Evolutionary conservation across 352 stramenopile species (phyloP).

Genomic region (Globisporangium nodosum): DNA sequence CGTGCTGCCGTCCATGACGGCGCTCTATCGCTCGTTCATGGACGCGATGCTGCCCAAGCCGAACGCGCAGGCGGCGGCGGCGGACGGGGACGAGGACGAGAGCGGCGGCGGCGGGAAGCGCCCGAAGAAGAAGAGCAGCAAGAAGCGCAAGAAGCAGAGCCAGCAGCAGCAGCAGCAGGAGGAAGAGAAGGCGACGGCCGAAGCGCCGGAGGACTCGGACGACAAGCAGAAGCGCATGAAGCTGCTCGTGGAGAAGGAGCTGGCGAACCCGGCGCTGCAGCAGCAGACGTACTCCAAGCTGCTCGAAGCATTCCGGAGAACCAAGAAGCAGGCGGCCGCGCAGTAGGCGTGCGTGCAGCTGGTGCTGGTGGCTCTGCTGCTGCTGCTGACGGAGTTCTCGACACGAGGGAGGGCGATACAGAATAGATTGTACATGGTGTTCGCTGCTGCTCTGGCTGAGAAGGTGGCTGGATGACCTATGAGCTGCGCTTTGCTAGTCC

Average conservation of each 20-base stretch:
- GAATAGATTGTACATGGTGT: constrained; percentile 21
- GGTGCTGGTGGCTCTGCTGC: neutral
- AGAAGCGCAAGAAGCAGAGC: constrained; percentile 51
- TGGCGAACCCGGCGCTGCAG: constrained; percentile 45
- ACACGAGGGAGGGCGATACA: neutral
- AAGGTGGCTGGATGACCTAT: neutral
- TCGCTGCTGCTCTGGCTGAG: neutral
- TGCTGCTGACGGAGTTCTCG: neutral
- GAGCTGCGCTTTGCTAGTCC: constrained; percentile 22
- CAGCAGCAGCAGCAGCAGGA: constrained; percentile 10
- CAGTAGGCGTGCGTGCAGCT: constrained; percentile 2
- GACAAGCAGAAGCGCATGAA: constrained; percentile 59
- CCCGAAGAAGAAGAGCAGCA: constrained; percentile 45
- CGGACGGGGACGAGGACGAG: neutral
- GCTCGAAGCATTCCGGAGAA: constrained; percentile 58
- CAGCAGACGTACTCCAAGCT: constrained; percentile 71
- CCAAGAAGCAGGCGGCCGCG: constrained; percentile 21
- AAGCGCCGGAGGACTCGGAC: constrained; percentile 19
- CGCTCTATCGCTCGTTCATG: constrained; percentile 83
- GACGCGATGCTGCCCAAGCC: constrained; percentile 81
- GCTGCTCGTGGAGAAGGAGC: constrained; percentile 58
- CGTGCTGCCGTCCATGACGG: constrained; percentile 78
- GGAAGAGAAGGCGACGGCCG: constrained; percentile 20
- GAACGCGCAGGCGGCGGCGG: constrained; percentile 15
- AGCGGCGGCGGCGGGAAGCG: constrained; percentile 14